Base-by-base conservation (phyloP, 2,329 filamentous ascomycete genomes). In the Blastomyces parvus region DNA sequence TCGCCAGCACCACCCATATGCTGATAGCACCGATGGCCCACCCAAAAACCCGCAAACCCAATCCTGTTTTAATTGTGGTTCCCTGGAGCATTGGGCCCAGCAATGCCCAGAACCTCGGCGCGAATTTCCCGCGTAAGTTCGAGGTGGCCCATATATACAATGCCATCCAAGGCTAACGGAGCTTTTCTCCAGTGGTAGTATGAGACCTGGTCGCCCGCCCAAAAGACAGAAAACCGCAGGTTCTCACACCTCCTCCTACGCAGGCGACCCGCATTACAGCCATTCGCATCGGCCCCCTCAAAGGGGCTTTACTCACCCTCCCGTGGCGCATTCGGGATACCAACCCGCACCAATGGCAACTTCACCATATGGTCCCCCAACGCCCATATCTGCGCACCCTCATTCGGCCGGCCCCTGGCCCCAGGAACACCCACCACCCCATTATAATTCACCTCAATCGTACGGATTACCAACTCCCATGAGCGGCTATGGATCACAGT, bases 61-160 rank as follows among this genome's bases (percentile, higher is more conserved):
- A 30, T 66, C 70, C 42, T 75, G 73, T 57, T 75, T 70, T 62
- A 74, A 75, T 63, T 75, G 73, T 66, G 73, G 73, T 13, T 67
- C 70, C 53, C 61, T 63, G 9, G 68, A 69, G 25, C 73, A 75
- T 64, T 70, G 69, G 67, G 73, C 72, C 46, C 73, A 74, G 53
- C 67, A 73, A 58, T 75, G 73, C 62, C 72, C 72, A 22, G 72
- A 74, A 63, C 68, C 70, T 55, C 71, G 69, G 44, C 68, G 70
- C 57, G 66, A 70, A 50, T 65, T 69, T 59, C 70, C 72, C 60
- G 68, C 68, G 73, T 75, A 68, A 69, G 73, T 73, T 42, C 58
- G 14, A 27, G 22, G 9, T 40, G 22, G 17, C n/a, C 3, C 22
- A 22, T 19, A 9, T 25, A 38, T 52, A 22, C 25, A 25, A 38